These are phyloP conservation scores for Globisporangium ultimum DNA, from an alignment of 352 stramenopile genomes.

Conservation along the genomic window DNA sequence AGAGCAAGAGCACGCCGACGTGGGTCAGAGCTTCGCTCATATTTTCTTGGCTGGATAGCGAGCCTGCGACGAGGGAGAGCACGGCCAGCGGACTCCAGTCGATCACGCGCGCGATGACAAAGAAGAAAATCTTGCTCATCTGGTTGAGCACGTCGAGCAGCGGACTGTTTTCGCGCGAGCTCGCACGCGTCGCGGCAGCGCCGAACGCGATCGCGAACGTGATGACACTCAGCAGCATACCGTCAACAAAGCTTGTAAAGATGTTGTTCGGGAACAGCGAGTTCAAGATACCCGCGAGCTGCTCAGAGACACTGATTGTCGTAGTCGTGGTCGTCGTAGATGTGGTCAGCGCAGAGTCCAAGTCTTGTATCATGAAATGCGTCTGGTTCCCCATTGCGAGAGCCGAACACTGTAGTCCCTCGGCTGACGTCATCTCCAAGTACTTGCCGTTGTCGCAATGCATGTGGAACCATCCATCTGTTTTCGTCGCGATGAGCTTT, in stretches of 20 bases:
- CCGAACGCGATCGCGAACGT: conserved; percentile 64
- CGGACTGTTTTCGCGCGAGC: conserved; percentile 48
- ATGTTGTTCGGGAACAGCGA: conserved; percentile 56
- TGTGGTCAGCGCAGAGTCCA: conserved; percentile 17
- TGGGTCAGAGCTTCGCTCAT: conserved; percentile 39
- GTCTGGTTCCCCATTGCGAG: conserved; percentile 20
- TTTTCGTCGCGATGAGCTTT: not conserved
- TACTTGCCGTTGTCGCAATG: conserved; percentile 37
- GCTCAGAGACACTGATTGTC: conserved; percentile 41
- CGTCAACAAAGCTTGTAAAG: conserved; percentile 48
- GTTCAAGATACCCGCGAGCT: conserved; percentile 56
- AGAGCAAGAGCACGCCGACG: conserved; percentile 57
- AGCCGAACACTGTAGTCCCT: conserved; percentile 21
- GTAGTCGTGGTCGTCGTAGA: conserved; percentile 15
- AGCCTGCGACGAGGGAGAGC: conserved; percentile 66
- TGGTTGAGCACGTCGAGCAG: conserved; percentile 58
- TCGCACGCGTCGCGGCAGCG: conserved; percentile 44
- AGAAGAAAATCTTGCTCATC: conserved; percentile 72
- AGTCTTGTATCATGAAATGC: conserved; percentile 43
- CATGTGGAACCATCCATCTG: conserved; percentile 18
- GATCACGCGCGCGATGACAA: conserved; percentile 59
- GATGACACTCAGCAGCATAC: conserved; percentile 54
- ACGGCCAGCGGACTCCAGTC: conserved; percentile 65
- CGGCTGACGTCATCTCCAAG: conserved; percentile 25
- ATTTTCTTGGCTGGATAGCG: conserved; percentile 43